phyloP scores from a whole-genome alignment of 2,329 filamentous ascomycete species.

The Eutypa lata region DNA sequence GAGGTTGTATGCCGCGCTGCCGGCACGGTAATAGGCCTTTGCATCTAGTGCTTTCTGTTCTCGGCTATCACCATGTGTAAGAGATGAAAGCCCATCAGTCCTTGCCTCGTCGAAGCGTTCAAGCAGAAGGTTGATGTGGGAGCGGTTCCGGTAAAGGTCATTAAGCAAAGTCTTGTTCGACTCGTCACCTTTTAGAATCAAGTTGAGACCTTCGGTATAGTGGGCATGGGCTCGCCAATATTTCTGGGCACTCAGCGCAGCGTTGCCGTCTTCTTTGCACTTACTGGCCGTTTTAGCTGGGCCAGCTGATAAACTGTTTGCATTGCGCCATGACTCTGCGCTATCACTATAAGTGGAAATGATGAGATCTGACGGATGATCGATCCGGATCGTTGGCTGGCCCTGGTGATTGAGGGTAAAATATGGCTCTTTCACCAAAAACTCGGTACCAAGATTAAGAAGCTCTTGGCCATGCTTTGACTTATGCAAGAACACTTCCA shows the following conservation, averaged over 20 bases:
- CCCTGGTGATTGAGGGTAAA: constrained; percentile 40
- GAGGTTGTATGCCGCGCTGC: constrained; percentile 26
- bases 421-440: constrained; percentile 49
- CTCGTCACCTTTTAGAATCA: constrained; percentile 1
- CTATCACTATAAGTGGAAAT: constrained; percentile 1
- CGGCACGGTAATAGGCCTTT: constrained; percentile 32
- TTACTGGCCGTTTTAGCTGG: constrained; percentile 8
- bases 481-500: constrained; percentile 33
- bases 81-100: constrained; percentile 26
- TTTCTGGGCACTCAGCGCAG: constrained; percentile 21
- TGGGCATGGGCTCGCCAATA: constrained; percentile 16
- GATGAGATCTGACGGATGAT: constrained; percentile 31
- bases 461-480: constrained; percentile 27
- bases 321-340: too few species aligned
- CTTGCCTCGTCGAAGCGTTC: constrained; percentile 29
- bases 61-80: constrained; percentile 14
- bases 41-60: constrained; percentile 20
- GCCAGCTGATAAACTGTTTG: neutral
- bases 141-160: constrained; percentile 31
- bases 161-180: constrained; percentile 17
- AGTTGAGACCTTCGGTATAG: constrained; percentile 25
- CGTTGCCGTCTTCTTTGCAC: constrained; percentile 28
- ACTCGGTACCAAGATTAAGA: constrained; percentile 29
- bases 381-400: constrained; percentile 35
- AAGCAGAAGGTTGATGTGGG: constrained; percentile 29